These are phyloP conservation scores for Boechera retrofracta DNA, from an alignment of 345 rosid genomes.

Conservation along the genomic window DNA sequence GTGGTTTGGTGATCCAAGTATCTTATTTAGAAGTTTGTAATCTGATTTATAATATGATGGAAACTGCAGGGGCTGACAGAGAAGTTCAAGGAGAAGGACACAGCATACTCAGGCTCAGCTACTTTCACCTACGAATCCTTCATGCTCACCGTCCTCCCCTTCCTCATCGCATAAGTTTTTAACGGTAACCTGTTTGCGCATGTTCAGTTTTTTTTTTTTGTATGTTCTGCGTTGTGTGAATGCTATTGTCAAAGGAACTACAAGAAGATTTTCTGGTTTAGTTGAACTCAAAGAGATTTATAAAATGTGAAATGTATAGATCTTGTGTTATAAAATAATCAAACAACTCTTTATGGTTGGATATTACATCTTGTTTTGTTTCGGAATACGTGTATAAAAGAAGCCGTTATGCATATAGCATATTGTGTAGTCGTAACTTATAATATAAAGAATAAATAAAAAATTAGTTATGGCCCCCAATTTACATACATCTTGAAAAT, in stretches of 20 bases:
- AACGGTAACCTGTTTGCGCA: background rate
- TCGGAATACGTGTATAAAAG: background rate
- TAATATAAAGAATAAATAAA: background rate
- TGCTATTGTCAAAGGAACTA: slow-evolving; percentile 19
- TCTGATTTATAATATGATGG: slow-evolving; percentile 16
- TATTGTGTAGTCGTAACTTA: slow-evolving; percentile 4
- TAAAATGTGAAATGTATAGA: slow-evolving; percentile 30
- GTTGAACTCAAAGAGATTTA: slow-evolving; percentile 15
- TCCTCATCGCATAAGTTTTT: slow-evolving; percentile 67
- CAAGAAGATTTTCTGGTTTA: slow-evolving; percentile 10
- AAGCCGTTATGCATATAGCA: background rate
- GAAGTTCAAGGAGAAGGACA: slow-evolving; percentile 89
- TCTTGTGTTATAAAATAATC: slow-evolving; percentile 26
- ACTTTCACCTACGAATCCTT: slow-evolving; percentile 78
- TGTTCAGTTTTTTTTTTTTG: slow-evolving; percentile 13
- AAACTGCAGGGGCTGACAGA: slow-evolving; percentile 81
- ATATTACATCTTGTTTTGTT: slow-evolving; percentile 23
- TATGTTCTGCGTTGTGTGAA: slow-evolving; percentile 17
- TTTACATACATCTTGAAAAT: slow-evolving; percentile 15
- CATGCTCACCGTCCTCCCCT: slow-evolving; percentile 90
- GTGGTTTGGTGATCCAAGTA: slow-evolving; percentile 17
- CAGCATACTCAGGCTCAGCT: slow-evolving; percentile 69
- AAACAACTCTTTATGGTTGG: slow-evolving; percentile 41
- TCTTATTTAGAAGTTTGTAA: background rate
- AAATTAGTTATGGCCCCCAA: background rate